These are phyloP conservation scores for Acacia concinna DNA, from an alignment of 331 rosid species.

Conservation along the genomic window DNA sequence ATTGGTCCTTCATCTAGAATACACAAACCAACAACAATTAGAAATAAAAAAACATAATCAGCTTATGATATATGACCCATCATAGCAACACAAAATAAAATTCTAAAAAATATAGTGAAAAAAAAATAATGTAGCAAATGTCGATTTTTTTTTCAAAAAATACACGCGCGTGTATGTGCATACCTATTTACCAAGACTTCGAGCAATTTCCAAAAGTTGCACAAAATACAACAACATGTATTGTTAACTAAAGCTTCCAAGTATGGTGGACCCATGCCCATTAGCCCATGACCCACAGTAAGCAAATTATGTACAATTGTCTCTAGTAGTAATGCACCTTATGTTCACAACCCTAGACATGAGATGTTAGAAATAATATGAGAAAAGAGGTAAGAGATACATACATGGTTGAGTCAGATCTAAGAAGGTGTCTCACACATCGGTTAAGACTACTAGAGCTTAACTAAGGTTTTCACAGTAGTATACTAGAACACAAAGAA, in stretches of 20 bases:
- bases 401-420: too few species aligned
- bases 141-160: background rate
- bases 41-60: conserved; percentile 1
- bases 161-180: conserved; percentile 34
- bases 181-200: conserved; percentile 47
- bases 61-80: background rate
- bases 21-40: conserved; percentile 17
- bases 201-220: conserved; percentile 71
- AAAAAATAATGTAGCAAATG: conserved; percentile 16
- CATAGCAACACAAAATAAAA: conserved; percentile 13
- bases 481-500: too few species aligned
- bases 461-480: too few species aligned
- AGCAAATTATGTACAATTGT: too few species aligned
- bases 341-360: too few species aligned
- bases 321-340: too few species aligned
- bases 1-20: conserved; percentile 48
- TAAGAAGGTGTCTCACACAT: too few species aligned
- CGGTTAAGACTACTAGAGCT: too few species aligned
- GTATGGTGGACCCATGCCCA: background rate
- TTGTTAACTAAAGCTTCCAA: conserved; percentile 21
- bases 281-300: background rate
- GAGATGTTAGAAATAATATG: too few species aligned
- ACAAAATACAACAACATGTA: conserved; percentile 17
- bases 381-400: too few species aligned
- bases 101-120: background rate